Evolutionary conservation across 768 basidiomycete genomes (phyloP), one percentile per base, ranked within the genome.

Genomic region (Agaricus blazei): DNA sequence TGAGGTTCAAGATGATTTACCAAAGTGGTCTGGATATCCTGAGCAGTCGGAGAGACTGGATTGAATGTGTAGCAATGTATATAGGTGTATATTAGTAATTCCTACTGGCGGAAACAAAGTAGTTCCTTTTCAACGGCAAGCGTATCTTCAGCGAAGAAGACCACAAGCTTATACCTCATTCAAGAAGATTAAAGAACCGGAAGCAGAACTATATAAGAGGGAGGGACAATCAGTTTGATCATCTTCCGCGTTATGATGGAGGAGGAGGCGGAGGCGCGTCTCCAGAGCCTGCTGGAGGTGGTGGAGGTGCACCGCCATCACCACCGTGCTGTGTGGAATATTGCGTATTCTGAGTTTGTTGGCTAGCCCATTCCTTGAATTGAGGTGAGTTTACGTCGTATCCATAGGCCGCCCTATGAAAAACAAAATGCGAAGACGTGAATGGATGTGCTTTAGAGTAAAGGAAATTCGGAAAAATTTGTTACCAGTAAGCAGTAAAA

Each of bases 361-460:
- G 82, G 57, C 79, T 77, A 7, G 78, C 79, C 87, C 87, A 87
- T 62, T 85, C 80, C 65, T 87, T 88, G 65, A 88, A 89, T 60
- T 88, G 78, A 1, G 77, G 65, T 4, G 88, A 85, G 63, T 88
- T 89, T 57, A 88, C 82, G 61, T 89, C 87, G 66, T 89, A 89
- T 19, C 87, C 87, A 61, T 85, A 87, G 5, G 85, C 81, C 57
- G 87, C 83, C 87, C 87, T 88, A 58, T 7, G 27, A 11, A 27
- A 8, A 34, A 34, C 2, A 34, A 34, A 34, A 34, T 7, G 11
- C 3, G 5, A 11, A 34, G 34, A 34, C 8, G 34, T 34, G 34
- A 34, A 34, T 34, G 11, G 5, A 34, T 34, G 11, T 34, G 49
- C 11, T 19, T 31, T 19, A 9, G 14, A 2, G 8, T 14, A 31